These are phyloP conservation scores for Spencermartinsiella ligniputridi DNA, from an alignment of 1,139 yeast species.

Conservation along the genomic window DNA sequence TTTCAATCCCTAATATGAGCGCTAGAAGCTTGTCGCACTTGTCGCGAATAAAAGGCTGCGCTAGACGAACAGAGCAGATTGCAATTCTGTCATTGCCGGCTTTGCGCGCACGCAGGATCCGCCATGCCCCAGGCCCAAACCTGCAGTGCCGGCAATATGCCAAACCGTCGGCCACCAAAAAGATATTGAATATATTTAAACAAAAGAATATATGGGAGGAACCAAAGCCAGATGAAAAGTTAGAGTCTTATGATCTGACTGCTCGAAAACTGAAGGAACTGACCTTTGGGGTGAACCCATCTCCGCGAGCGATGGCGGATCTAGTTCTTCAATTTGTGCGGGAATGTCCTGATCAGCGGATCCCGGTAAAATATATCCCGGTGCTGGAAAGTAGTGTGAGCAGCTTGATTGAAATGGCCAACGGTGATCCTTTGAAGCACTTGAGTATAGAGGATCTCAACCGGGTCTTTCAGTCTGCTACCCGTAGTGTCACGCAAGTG, in stretches of 20 bases:
- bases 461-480: slow-evolving; percentile 4
- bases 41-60: not conserved
- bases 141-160: not conserved
- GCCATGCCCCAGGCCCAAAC: too few relatives aligned
- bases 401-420: not conserved
- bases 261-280: not conserved
- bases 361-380: slow-evolving; percentile 11
- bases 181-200: not conserved
- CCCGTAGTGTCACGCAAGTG: not conserved
- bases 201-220: slow-evolving; percentile 1
- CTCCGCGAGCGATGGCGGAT: not conserved
- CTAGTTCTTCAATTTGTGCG: not conserved
- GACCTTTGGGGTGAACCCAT: not conserved
- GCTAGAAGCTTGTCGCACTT: not conserved
- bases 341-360: not conserved
- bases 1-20: not conserved
- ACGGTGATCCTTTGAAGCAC: not conserved
- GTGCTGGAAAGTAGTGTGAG: slow-evolving; percentile 4
- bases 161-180: not conserved
- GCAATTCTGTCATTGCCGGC: not conserved
- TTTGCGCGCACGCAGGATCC: too few relatives aligned
- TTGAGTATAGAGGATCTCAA: slow-evolving; percentile 1
- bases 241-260: not conserved
- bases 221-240: not conserved
- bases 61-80: not conserved